Evolutionary conservation across 1,284 basidiomycete species (phyloP).

Genomic region (Boletus mariae): DNA sequence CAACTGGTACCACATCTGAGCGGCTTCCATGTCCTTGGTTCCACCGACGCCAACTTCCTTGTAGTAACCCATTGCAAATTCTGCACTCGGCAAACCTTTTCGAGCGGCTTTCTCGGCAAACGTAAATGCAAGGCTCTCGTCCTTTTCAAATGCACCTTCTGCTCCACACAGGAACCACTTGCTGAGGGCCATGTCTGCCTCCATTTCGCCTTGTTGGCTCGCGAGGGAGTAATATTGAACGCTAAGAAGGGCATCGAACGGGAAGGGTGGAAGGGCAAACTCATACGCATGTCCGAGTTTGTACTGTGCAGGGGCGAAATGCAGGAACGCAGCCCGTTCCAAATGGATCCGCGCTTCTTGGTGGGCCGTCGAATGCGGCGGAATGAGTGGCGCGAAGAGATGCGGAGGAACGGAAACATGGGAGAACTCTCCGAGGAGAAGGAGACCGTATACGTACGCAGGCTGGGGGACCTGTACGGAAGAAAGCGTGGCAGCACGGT

Average conservation of each 20-base stretch:
- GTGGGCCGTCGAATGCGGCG: conserved; percentile 39
- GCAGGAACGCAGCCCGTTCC: conserved; percentile 81
- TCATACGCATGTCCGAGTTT: conserved; percentile 92
- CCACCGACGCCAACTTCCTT: conserved; percentile 77
- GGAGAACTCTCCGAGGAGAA: conserved; percentile 78
- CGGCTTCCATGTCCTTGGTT: conserved; percentile 59
- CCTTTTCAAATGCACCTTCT: conserved; percentile 81
- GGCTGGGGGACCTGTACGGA: conserved; percentile 81
- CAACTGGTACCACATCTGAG: conserved; percentile 68
- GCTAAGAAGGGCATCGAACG: conserved; percentile 85
- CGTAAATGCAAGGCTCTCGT: conserved; percentile 81
- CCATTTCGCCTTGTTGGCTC: conserved; percentile 79
- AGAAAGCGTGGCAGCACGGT: conserved; percentile 72
- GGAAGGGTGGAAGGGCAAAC: conserved; percentile 82
- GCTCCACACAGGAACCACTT: conserved; percentile 95
- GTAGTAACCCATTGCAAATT: conserved; percentile 96
- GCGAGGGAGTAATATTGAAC: conserved; percentile 92
- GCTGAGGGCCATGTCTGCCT: conserved; percentile 93
- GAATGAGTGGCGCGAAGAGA: conserved; percentile 52
- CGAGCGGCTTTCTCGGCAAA: conserved; percentile 91
- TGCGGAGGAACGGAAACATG: conserved; percentile 53
- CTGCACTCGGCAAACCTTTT: conserved; percentile 76
- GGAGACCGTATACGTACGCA: conserved; percentile 80
- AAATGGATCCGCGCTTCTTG: conserved; percentile 52
- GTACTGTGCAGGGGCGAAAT: conserved; percentile 88